Conservation (phyloP, 805 yeast species). For the Ogataea pini region DNA sequence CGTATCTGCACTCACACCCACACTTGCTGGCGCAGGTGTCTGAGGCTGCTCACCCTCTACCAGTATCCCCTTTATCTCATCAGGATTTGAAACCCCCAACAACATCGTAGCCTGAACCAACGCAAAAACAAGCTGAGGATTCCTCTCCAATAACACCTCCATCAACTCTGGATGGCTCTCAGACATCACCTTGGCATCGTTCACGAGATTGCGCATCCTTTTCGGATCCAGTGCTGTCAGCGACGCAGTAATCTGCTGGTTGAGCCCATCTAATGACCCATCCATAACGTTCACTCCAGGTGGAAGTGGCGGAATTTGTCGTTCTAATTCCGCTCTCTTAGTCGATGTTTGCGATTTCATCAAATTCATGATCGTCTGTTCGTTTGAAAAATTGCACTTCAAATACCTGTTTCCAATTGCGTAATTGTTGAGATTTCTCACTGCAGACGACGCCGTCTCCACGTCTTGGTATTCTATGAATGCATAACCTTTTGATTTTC, state of each 20-base stretch:
- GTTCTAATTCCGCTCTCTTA: conserved; percentile 24
- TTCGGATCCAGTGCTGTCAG: conserved; percentile 48
- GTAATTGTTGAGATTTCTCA: conserved; percentile 80
- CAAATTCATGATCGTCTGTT: conserved; percentile 36
- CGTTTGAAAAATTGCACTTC: conserved; percentile 73
- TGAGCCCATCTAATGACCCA: conserved; percentile 35
- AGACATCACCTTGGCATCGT: conserved; percentile 62
- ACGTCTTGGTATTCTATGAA: conserved; percentile 79
- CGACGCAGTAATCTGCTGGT: conserved; percentile 47
- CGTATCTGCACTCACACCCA: too few species aligned
- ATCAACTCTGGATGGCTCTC: conserved; percentile 57
- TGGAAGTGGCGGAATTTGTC: conserved; percentile 52
- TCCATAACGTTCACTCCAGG: conserved; percentile 47
- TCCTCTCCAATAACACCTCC: conserved; percentile 57
- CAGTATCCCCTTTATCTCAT: conserved; percentile 26
- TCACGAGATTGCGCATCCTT: conserved; percentile 49
- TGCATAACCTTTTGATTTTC: conserved; percentile 88
- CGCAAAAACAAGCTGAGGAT: conserved; percentile 84
- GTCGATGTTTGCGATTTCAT: conserved; percentile 19
- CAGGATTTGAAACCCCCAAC: conserved; percentile 33
- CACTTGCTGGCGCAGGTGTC: neutral
- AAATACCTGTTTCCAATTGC: conserved; percentile 69
- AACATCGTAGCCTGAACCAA: conserved; percentile 69
- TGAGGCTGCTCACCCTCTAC: conserved; percentile 8
- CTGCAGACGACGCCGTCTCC: conserved; percentile 89